Evolutionary conservation across 106 monocot genomes (phyloP), one percentile per base, ranked within the genome.

Genomic region (Allium cepa): DNA sequence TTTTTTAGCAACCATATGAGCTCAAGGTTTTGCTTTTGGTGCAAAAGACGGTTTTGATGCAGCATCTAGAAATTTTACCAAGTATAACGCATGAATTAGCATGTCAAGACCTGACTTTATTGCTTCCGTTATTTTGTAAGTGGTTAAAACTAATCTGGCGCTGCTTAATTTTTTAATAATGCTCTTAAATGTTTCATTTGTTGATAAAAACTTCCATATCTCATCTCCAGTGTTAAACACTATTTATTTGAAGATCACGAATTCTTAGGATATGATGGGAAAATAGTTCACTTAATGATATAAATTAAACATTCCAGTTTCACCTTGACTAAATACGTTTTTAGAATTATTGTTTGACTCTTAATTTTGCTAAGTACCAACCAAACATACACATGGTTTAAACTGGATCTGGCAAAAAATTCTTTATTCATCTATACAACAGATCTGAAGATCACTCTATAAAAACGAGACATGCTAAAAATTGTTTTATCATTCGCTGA

Each of bases 21-120:
- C 86, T 56, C 86, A 89, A 16, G 97, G 86, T 11, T 22, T 97
- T 70, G 82, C 84, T 15, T 82, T 92, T 60, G 97, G 97, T 47
- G 92, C 78, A 46, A 92, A 92, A 68, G 92, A 88, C 26, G 85
- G 88, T n/a, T 97, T 89, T 62, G 87, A 97, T 62, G 77, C 92
- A 10, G 69, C 72, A 64, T 79, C 81, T 3, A 86, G 89, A 69
- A 56, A 46, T 49, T 87, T 92, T 71, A 92, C 84, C 7, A 97
- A 97, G 72, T 97, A 97, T 66, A 83, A 71, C 67, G 89, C 75
- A 18, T 89, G 84, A 36, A 56, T 97, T 61, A 76, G 89, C 59
- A 16, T 97, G 74, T 79, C 76, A 36, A 89, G 87, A 59, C 89
- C 86, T 49, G 88, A 88, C 13, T 92, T 82, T 59, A 76, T 74